Base-by-base conservation (phyloP, 805 yeast species). In the Teunomyces tritomae region DNA sequence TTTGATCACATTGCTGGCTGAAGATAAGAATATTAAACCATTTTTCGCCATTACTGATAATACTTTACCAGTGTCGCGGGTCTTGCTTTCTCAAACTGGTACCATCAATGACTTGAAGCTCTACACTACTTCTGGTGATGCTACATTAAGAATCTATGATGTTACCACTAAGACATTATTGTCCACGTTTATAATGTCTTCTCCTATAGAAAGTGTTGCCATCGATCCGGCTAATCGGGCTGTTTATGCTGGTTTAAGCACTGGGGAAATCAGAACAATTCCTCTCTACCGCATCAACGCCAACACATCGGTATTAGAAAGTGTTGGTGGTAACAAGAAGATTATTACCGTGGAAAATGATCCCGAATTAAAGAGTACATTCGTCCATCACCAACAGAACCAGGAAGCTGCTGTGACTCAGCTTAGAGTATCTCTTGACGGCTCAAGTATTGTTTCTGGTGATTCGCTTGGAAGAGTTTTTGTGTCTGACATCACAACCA, bases 181-280 rank as follows among this genome's bases (percentile, higher is more conserved):
- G 14, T 76, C 89, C 7, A 89, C 96, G 0, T 84, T 88, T 59
- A 84, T 90, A n/a, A 65, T 85, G 24, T 79, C 84, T 3, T 59
- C 65, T 14, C 77, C 85, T 0, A 76, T 88, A 8, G 75, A 76
- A 24, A 68, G 85, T 14, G 47, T 92, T 5, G 75, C 81, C 0
- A 68, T 79, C 5, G 98, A 92, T 63, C 89, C 95, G 0, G 89
- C 91, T 0, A 88, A 83, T 57, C 74, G 98, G 56, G 76, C 82
- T 2, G 49, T 87, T 1, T 92, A 86, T 60, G 79, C 78, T 6
- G 97, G 96, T 1, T 65, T 85, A 11, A 57, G 67, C 2, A 76
- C 80, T 50, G 97, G 96, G 9, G 57, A 67, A 10, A 76, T 89
- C 36, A 72, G 84, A 51, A 62, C 70, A 32, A 74, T 87, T 4